Conservation (phyloP, 2,329 filamentous ascomycete genomes). For the Fusarium subglutinans region DNA sequence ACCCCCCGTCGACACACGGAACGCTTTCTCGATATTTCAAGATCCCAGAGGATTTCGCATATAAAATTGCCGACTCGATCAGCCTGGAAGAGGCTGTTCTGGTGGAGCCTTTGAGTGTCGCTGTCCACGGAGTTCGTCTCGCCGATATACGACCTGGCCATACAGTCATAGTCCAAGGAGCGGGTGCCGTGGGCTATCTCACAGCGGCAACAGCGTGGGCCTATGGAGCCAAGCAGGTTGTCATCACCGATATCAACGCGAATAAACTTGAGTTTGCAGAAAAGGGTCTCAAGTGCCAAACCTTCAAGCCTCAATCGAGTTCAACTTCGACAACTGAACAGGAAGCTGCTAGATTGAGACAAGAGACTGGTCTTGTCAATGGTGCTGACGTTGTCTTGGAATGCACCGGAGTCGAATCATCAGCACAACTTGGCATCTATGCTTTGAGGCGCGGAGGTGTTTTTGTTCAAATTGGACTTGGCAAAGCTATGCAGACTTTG, state of each 20-base stretch:
- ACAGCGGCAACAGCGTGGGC: slow-evolving; percentile 85
- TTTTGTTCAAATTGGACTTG: slow-evolving; percentile 31
- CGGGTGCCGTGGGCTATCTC: slow-evolving; percentile 85
- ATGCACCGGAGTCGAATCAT: slow-evolving; percentile 33
- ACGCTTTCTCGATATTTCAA: slow-evolving; percentile 87
- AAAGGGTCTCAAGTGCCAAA: slow-evolving; percentile 8
- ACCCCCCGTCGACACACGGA: slow-evolving; percentile 83
- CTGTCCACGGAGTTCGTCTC: slow-evolving; percentile 83
- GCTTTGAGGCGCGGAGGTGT: slow-evolving; percentile 12
- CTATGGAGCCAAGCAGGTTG: slow-evolving; percentile 74
- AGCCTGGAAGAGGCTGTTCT: slow-evolving; percentile 86
- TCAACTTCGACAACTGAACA: slow-evolving; percentile 5
- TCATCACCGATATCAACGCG: slow-evolving; percentile 31
- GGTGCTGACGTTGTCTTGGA: slow-evolving; percentile 66
- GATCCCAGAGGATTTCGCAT: slow-evolving; percentile 89
- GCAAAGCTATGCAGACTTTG: slow-evolving; percentile 24
- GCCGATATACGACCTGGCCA: slow-evolving; percentile 76
- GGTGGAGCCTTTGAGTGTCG: slow-evolving; percentile 86
- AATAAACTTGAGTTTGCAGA: slow-evolving; percentile 33
- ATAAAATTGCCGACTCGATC: slow-evolving; percentile 81
- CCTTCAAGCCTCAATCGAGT: not conserved
- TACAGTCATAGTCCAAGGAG: slow-evolving; percentile 85
- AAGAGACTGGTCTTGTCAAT: slow-evolving; percentile 63
- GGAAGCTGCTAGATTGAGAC: slow-evolving; percentile 13
- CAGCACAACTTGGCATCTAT: slow-evolving; percentile 19